These are phyloP conservation scores for Microcos paniculata DNA, from an alignment of 345 rosid species.

Conservation along the genomic window DNA sequence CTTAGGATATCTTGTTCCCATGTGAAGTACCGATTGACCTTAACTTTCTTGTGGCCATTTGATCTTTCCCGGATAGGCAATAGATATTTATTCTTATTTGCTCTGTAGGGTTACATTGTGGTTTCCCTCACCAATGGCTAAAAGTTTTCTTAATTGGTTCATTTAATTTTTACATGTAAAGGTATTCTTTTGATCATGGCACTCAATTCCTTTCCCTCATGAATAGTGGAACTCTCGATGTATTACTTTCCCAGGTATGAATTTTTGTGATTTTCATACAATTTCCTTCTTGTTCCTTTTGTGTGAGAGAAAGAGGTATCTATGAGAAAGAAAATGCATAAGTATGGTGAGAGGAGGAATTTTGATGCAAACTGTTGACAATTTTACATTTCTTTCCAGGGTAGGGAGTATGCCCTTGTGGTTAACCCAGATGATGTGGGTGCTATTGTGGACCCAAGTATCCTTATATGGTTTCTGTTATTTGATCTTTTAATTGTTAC, in stretches of 20 bases:
- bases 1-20: not conserved
- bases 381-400: constrained; percentile 39
- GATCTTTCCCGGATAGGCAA: not conserved
- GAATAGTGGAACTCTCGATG: constrained; percentile 45
- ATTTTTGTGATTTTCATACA: not conserved
- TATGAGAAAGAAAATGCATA: constrained; percentile 1
- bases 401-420: constrained; percentile 53
- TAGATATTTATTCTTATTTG: not conserved
- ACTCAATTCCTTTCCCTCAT: constrained; percentile 38
- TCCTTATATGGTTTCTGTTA: constrained; percentile 31
- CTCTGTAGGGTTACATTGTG: not conserved
- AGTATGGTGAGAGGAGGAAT: not conserved
- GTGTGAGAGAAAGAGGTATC: not conserved
- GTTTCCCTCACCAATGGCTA: not conserved
- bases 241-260: constrained; percentile 47
- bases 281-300: not conserved
- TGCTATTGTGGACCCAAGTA: constrained; percentile 51
- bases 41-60: not conserved
- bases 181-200: constrained; percentile 40
- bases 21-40: not conserved
- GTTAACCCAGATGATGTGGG: constrained; percentile 41
- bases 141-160: constrained; percentile 9
- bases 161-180: constrained; percentile 17
- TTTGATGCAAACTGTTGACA: not conserved
- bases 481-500: not conserved